These are phyloP conservation scores for Apiospora pterosperma DNA, from an alignment of 2,329 filamentous ascomycete species.

Conservation along the genomic window DNA sequence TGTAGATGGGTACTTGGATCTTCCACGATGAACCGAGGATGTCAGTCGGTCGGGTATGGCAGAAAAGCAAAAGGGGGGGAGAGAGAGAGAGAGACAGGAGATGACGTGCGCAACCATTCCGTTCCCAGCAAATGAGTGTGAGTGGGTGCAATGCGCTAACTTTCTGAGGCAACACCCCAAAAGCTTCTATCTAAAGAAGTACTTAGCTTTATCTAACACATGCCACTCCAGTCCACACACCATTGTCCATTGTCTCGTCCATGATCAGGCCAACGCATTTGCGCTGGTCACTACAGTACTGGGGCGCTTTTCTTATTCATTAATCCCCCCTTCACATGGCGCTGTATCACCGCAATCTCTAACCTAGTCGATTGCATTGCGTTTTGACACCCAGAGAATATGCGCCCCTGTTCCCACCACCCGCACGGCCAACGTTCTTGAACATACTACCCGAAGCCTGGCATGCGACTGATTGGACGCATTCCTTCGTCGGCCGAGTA, in stretches of 20 bases:
- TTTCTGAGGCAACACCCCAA: background rate
- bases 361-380: background rate
- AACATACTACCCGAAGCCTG: constrained; percentile 1
- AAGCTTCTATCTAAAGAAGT: too few species aligned
- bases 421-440: background rate
- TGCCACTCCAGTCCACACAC: background rate
- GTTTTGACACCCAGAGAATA: background rate
- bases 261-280: constrained; percentile 1
- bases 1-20: background rate
- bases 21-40: background rate
- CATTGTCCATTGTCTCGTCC: background rate
- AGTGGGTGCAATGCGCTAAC: background rate
- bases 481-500: background rate
- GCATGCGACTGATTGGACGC: background rate
- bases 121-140: background rate
- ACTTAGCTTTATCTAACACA: too few species aligned
- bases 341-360: background rate
- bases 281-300: background rate
- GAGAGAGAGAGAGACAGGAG: background rate
- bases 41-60: background rate
- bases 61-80: too few species aligned
- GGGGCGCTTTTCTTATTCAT: background rate
- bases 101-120: background rate
- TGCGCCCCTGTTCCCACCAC: background rate
- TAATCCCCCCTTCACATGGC: background rate